These are phyloP conservation scores for Pisolithus microcarpus DNA, from an alignment of 768 basidiomycete genomes.

Conservation along the genomic window DNA sequence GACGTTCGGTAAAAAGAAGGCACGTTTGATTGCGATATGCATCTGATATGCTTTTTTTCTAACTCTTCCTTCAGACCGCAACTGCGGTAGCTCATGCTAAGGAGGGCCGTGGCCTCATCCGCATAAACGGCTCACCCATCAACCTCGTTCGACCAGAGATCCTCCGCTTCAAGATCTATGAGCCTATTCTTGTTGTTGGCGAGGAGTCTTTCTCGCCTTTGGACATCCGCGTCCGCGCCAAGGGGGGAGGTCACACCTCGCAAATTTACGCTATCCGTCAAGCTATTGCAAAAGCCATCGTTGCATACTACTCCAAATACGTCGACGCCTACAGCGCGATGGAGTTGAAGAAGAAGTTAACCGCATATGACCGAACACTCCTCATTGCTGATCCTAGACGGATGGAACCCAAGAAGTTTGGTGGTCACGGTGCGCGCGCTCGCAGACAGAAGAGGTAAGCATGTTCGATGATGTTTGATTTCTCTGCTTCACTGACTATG, in stretches of 20 bases:
- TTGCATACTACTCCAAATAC: conserved; percentile 99
- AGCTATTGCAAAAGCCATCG: conserved; percentile 95
- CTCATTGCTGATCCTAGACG: conserved; percentile 92
- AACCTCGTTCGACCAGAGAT: conserved; percentile 92
- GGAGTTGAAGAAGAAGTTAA: conserved; percentile 96
- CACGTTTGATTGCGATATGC: conserved; percentile 23
- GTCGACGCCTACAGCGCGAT: conserved; percentile 94
- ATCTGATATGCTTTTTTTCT: conserved; percentile 1
- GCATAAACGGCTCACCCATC: conserved; percentile 95
- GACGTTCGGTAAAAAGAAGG: conserved; percentile 99
- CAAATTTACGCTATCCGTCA: conserved; percentile 99
- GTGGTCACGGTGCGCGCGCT: conserved; percentile 96
- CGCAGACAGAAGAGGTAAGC: conserved; percentile 91
- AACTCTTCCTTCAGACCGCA: conserved; percentile 60
- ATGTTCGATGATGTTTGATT: conserved; percentile 1
- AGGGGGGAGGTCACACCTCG: conserved; percentile 98
- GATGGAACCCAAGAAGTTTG: conserved; percentile 99
- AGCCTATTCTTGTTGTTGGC: conserved; percentile 89
- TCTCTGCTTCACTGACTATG: conserved; percentile 3
- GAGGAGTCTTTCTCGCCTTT: conserved; percentile 80
- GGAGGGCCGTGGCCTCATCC: conserved; percentile 93
- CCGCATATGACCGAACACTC: conserved; percentile 88
- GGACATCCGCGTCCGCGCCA: conserved; percentile 96
- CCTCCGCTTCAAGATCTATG: conserved; percentile 97
- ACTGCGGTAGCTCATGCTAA: conserved; percentile 96